Evolutionary conservation across 73 alveolate genomes (phyloP).

Genomic region (Loxodes magnus): DNA sequence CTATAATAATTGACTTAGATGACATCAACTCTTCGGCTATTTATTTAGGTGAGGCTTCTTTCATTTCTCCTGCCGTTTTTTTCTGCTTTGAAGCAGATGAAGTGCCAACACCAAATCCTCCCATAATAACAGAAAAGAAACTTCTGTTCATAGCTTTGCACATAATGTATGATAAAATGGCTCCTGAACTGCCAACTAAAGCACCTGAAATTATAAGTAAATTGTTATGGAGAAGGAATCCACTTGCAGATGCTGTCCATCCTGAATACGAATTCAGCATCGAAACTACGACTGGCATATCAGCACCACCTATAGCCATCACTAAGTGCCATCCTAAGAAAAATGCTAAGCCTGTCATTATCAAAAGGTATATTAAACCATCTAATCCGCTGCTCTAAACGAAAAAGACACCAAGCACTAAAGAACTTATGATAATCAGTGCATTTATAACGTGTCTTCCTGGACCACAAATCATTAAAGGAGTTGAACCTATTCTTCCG

Average conservation of each 20-base stretch:
- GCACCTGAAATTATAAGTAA: constrained; percentile 63
- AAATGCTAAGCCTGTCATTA: neutral
- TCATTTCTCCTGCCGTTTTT: neutral
- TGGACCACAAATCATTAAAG: constrained; percentile 2
- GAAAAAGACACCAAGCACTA: neutral
- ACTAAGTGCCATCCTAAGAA: constrained; percentile 12
- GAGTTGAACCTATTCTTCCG: constrained; percentile 2
- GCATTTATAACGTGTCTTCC: neutral
- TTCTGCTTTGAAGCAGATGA: neutral
- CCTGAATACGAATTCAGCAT: constrained; percentile 63
- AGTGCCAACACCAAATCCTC: constrained; percentile 36
- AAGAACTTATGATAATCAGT: neutral
- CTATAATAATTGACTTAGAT: constrained; percentile 38
- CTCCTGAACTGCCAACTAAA: constrained; percentile 55
- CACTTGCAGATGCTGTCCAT: constrained; percentile 55
- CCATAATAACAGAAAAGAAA: constrained; percentile 30
- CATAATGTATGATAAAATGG: constrained; percentile 49
- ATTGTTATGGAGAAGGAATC: constrained; percentile 50
- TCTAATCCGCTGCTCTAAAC: neutral
- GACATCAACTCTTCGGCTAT: constrained; percentile 15
- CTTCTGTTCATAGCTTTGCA: constrained; percentile 50
- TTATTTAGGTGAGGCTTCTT: neutral
- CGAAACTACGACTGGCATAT: constrained; percentile 74
- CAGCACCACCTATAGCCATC: constrained; percentile 72
- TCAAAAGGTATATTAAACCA: neutral